Base-by-base conservation (phyloP, 2,329 filamentous ascomycete genomes). In the Nectriaceae sp. region DNA sequence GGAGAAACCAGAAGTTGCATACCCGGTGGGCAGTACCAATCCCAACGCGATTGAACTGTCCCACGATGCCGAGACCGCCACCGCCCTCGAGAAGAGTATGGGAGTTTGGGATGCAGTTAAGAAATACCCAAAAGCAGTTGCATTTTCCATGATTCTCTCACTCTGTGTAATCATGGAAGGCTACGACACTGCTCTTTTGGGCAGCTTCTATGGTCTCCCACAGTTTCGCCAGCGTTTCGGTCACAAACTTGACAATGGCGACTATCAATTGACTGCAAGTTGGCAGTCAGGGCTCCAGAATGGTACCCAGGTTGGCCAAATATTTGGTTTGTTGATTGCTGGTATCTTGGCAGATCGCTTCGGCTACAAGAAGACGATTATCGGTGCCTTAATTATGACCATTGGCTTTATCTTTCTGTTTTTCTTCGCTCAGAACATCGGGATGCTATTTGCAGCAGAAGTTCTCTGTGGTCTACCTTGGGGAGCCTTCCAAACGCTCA, bases 401-500 rank as follows among this genome's bases (percentile, higher is more conserved):
- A 54, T 65, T 2, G 55, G 55, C 11, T 72, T 73, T 48, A 72
- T 79, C 22, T 74, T 71, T 45, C 49, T 74, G 4, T 60, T 65
- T 5, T 75, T 76, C 50, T 76, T 76, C 43, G 70, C 72, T 0
- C 53, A 62, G 4, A 66, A 61, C 24, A 59, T 71, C 4, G 42
- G 47, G 10, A 57, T 70, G 21, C 65, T 75, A 2, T 57, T 74
- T 19, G 63, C 64, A 2, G 71, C 69, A 1, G 67, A 75, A 52
- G 49, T 75, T 5, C 62, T 75, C 4, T 70, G 66, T 42, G 72
- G 72, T 13, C 52, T 63, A 82, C 31, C 80, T 49, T 84, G 81
- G 81, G 80, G 81, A 20, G 75, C 83, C 59, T 83, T 83, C 65
- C 80, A 82, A 53, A 78, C 79, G 51, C 80, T 50, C 19, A 46